Conservation (phyloP, 306 rosid species). For the Albizia julibrissin region DNA sequence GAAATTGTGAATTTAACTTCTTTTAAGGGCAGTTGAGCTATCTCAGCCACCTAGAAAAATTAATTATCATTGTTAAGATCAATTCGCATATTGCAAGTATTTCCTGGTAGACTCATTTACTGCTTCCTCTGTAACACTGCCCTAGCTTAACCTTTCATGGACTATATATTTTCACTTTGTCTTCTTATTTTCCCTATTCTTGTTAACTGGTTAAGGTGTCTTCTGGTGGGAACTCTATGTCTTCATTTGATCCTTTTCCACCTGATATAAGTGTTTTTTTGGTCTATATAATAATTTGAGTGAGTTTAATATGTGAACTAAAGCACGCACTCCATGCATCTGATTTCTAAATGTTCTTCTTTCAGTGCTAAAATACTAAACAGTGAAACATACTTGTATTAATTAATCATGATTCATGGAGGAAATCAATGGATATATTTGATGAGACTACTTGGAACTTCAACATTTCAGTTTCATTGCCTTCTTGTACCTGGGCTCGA, state of each 20-base stretch:
- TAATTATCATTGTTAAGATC: background rate
- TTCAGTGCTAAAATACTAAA: background rate
- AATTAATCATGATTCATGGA: background rate
- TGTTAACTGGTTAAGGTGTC: background rate
- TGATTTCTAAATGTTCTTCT: background rate
- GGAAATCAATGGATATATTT: background rate
- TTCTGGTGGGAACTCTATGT: background rate
- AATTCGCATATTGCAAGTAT: background rate
- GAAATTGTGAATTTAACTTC: background rate
- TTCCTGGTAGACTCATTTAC: slow-evolving; percentile 47
- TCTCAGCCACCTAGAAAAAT: background rate
- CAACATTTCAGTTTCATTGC: background rate
- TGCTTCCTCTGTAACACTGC: background rate
- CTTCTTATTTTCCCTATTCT: background rate
- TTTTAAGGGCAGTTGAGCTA: background rate
- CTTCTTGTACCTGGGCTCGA: background rate
- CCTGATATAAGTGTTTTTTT: background rate
- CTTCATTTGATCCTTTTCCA: background rate
- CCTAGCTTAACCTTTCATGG: background rate
- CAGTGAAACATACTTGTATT: background rate
- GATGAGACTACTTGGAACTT: background rate
- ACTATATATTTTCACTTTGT: background rate
- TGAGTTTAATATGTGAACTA: background rate
- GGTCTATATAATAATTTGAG: background rate
- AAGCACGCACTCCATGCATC: background rate